Percentiles rank a stretch among this genome's conserved stretches.
Conservation (phyloP, 2,329 filamentous ascomycete genomes). For the Didymella lethalis region DNA sequence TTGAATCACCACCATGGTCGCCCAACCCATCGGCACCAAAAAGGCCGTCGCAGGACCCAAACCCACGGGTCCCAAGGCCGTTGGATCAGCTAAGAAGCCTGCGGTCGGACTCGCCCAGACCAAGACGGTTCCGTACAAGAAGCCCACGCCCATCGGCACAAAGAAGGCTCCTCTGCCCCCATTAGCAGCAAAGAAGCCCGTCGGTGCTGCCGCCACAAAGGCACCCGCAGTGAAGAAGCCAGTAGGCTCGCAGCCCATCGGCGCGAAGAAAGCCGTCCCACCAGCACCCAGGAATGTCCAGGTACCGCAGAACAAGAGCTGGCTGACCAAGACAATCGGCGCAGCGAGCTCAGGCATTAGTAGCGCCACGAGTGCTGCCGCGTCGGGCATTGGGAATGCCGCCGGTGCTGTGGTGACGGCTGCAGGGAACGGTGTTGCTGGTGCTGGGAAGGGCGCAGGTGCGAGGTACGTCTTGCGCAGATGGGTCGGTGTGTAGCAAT, state of each 20-base stretch:
- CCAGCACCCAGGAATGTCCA: conserved; percentile 17
- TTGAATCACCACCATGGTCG: conserved; percentile 26
- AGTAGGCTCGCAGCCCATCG: conserved; percentile 12
- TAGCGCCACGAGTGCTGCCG: conserved; percentile 54
- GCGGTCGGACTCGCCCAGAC: conserved; percentile 14
- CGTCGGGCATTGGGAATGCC: conserved; percentile 55
- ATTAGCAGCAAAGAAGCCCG: conserved; percentile 17
- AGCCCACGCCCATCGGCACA: conserved; percentile 17
- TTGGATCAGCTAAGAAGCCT: conserved; percentile 30
- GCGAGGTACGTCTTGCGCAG: conserved; percentile 19
- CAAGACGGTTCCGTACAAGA: conserved; percentile 31
- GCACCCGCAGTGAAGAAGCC: conserved; percentile 14
- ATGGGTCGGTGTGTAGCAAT: no score
- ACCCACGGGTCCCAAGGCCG: conserved; percentile 24
- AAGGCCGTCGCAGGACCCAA: conserved; percentile 30
- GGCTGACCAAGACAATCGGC: conserved; percentile 56
- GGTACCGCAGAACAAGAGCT: conserved; percentile 51
- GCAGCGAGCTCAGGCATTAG: conserved; percentile 54
- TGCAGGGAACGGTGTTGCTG: conserved; percentile 58
- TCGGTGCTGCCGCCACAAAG: conserved; percentile 9
- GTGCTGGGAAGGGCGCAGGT: conserved; percentile 56
- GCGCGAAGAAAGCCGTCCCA: conserved; percentile 23
- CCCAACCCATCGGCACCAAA: conserved; percentile 41
- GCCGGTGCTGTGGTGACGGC: conserved; percentile 54
- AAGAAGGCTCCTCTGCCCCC: conserved; percentile 24